These are phyloP conservation scores for Xanthoparmelia taractica DNA, from an alignment of 495 filamentous ascomycete species.

Conservation along the genomic window DNA sequence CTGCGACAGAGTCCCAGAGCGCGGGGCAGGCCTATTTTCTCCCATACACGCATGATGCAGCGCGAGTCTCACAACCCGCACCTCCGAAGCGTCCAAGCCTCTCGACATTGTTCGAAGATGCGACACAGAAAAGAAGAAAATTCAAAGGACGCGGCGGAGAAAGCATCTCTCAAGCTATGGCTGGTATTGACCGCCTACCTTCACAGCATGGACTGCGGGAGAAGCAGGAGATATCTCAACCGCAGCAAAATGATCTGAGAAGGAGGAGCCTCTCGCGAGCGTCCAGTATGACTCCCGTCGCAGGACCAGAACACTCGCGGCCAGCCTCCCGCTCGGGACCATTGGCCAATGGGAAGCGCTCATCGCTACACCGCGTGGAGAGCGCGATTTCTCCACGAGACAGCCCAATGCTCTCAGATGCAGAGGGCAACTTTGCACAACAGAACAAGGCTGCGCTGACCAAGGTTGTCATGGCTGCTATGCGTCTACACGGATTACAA, in stretches of 20 bases:
- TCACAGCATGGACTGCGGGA: not conserved
- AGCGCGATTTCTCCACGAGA: conserved; percentile 16
- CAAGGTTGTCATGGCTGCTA: conserved; percentile 49
- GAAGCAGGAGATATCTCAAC: not conserved
- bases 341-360: conserved; percentile 17
- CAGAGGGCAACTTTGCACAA: conserved; percentile 37
- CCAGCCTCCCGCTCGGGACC: not conserved
- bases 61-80: conserved; percentile 16
- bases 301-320: not conserved
- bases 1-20: not conserved
- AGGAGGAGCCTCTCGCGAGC: conserved; percentile 16
- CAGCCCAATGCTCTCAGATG: conserved; percentile 34
- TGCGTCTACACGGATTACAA: conserved; percentile 56
- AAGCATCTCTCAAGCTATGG: conserved; percentile 50
- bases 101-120: conserved; percentile 51
- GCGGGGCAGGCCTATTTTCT: conserved; percentile 15
- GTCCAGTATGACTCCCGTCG: conserved; percentile 5
- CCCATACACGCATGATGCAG: not conserved
- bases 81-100: conserved; percentile 50
- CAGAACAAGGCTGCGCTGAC: conserved; percentile 41
- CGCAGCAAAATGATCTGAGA: conserved; percentile 7
- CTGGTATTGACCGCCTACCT: conserved; percentile 23
- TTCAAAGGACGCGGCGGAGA: conserved; percentile 49
- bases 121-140: conserved; percentile 47
- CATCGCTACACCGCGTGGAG: conserved; percentile 23